Base-by-base conservation (phyloP, 805 yeast species). In the Yarrowia deformans region DNA sequence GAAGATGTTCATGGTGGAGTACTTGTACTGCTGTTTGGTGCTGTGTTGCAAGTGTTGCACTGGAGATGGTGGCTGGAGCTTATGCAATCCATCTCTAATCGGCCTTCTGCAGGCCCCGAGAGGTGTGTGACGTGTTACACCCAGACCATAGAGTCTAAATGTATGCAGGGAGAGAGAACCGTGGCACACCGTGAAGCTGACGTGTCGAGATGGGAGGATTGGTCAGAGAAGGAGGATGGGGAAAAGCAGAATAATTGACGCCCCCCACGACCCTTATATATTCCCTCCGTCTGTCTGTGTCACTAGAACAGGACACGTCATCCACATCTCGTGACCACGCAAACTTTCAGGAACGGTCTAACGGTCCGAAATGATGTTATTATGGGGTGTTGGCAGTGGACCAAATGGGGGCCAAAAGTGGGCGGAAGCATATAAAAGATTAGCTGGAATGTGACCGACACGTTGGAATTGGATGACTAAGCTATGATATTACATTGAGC, bases 1-100 rank as follows among this genome's bases (percentile, higher is more conserved):
- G 48, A 63, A 63, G 18, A 63, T 63, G 56, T 63, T 63, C 68
- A 63, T 63, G 6, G 19, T 43, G 46, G 46, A 16, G n/a, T n/a
- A n/a, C n/a, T n/a, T n/a, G n/a, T n/a, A n/a, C n/a, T n/a, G n/a
- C n/a, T n/a, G n/a, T n/a, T n/a, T n/a, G n/a, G n/a, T n/a, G n/a
- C n/a, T n/a, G n/a, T n/a, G n/a, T n/a, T n/a, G n/a, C n/a, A n/a
- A n/a, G n/a, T n/a, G 29, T 23, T 23, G 29, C 29, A 23, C 29
- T 23, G 29, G 29, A 23, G 29, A 23, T 23, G 29, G 29, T 13
- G 13, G 5, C 5, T 8, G 19, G 46, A 48, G 54, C 37, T 48
- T 48, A 48, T 48, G 54, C 54, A 48, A 48, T 29, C 7, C 14
- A 8, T 52, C 56, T 52, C 6, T 52, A 35, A 23, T n/a, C 39